Percentiles rank a stretch among this genome's conserved stretches.
Conservation (phyloP, 2,329 filamentous ascomycete species). For the Diplocarpon mali region DNA sequence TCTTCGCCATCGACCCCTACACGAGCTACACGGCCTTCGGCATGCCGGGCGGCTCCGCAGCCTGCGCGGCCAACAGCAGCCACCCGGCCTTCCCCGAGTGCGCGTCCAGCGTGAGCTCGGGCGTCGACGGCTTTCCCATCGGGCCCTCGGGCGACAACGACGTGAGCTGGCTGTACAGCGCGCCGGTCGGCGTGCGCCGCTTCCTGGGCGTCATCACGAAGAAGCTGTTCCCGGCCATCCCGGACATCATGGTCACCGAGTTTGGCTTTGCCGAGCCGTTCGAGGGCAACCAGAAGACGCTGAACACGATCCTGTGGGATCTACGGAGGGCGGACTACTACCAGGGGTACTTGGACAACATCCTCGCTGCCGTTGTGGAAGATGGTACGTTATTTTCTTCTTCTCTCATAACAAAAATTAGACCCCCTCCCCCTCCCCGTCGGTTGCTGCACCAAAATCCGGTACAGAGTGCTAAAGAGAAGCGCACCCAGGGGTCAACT, state of each 20-base stretch:
- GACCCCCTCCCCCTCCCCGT: no score
- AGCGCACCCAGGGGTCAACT: slow-evolving; percentile 47
- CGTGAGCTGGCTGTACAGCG: slow-evolving; percentile 32
- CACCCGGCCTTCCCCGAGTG: slow-evolving; percentile 16
- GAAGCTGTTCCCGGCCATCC: slow-evolving; percentile 30
- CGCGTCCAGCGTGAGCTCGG: slow-evolving; percentile 26
- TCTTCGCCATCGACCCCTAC: slow-evolving; percentile 47
- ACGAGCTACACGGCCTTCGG: slow-evolving; percentile 32
- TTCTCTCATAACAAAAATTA: no score
- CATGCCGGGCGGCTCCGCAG: slow-evolving; percentile 28
- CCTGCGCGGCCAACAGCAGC: slow-evolving; percentile 27
- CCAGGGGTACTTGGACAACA: slow-evolving; percentile 59
- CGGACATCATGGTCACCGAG: slow-evolving; percentile 22
- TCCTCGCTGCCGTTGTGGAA: slow-evolving; percentile 59
- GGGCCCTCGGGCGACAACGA: slow-evolving; percentile 33
- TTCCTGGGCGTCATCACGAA: slow-evolving; percentile 33
- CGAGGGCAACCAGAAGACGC: slow-evolving; percentile 15
- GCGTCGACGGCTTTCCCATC: slow-evolving; percentile 33
- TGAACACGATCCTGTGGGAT: slow-evolving; percentile 51
- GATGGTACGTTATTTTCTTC: slow-evolving; percentile 27
- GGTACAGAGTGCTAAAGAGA: not conserved
- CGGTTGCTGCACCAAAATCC: no score
- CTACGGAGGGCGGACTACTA: slow-evolving; percentile 73
- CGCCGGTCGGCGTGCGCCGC: slow-evolving; percentile 30
- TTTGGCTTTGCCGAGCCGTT: slow-evolving; percentile 26